phyloP scores from a whole-genome alignment of 139 green algal genomes.

The Chlorella sp. region DNA sequence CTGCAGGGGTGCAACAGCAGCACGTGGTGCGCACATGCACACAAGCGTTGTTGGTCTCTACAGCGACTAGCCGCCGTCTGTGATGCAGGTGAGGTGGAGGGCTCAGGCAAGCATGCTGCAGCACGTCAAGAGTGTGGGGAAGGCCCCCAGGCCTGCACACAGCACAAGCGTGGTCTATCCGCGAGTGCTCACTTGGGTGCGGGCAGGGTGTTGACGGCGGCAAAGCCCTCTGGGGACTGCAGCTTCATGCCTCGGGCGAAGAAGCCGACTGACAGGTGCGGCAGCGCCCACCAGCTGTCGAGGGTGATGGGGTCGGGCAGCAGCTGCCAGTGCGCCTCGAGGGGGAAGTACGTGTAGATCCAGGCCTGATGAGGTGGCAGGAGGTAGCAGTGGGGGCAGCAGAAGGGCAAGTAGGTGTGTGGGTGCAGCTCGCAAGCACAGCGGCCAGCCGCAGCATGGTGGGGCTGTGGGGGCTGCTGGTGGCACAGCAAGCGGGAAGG shows the following conservation, averaged over 20 bases:
- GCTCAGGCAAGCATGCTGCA: no score
- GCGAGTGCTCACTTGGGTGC: constrained; percentile 4
- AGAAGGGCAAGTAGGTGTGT: background rate
- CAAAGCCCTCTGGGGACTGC: background rate
- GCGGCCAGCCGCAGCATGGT: no score
- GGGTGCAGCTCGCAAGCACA: no score
- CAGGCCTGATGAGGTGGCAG: constrained; percentile 42
- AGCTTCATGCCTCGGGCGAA: constrained; percentile 21
- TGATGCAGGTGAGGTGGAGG: no score
- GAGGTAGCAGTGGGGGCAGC: constrained; percentile 21
- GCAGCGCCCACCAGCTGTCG: constrained; percentile 36
- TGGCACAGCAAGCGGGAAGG: no score
- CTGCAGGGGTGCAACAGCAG: no score
- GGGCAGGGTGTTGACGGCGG: constrained; percentile 3
- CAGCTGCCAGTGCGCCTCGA: constrained; percentile 54
- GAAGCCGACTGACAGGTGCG: constrained; percentile 24
- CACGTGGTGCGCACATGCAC: no score
- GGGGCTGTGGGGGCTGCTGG: no score
- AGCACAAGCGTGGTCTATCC: background rate
- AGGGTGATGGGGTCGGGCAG: constrained; percentile 24
- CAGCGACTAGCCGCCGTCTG: no score
- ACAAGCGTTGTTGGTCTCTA: no score
- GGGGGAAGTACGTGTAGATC: constrained; percentile 45
- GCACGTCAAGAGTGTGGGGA: no score
- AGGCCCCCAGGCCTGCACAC: background rate